Percentiles rank a stretch among this genome's conserved stretches.
Evolutionary conservation across 1,284 basidiomycete genomes (phyloP).

Genomic region (Lentinula novae-zelandiae): DNA sequence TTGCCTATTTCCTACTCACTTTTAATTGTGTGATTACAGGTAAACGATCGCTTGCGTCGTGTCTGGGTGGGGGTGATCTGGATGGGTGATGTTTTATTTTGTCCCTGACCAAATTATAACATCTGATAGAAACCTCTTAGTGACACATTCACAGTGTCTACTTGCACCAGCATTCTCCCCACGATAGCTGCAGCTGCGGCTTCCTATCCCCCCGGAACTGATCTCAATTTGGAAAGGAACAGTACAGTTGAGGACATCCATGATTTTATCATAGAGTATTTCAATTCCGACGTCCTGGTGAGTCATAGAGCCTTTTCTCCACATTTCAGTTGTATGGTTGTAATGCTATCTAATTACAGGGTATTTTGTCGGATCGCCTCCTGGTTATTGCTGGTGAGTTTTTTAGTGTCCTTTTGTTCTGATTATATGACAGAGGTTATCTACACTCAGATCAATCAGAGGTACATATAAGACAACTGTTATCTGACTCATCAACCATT

Average conservation of each 20-base stretch:
- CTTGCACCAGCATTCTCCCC: constrained; percentile 48
- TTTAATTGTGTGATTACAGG: constrained; percentile 34
- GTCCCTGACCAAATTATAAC: no score
- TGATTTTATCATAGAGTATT: constrained; percentile 81
- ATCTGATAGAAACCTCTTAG: constrained; percentile 25
- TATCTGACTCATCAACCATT: background rate
- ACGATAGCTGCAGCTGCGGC: constrained; percentile 46
- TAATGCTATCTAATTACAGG: constrained; percentile 33
- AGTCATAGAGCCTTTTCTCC: constrained; percentile 14
- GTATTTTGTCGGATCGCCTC: constrained; percentile 64
- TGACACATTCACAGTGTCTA: constrained; percentile 34
- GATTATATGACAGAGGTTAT: background rate
- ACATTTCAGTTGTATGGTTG: background rate
- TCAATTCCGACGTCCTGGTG: constrained; percentile 75
- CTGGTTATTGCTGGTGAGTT: constrained; percentile 67
- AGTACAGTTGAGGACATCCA: constrained; percentile 73
- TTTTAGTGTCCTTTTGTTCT: background rate
- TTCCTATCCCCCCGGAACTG: constrained; percentile 40
- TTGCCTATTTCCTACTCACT: background rate
- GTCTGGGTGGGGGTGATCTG: constrained; percentile 62
- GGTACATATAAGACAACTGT: constrained; percentile 29
- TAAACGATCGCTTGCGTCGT: constrained; percentile 59
- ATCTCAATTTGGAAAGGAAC: constrained; percentile 45
- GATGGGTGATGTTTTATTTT: constrained; percentile 48
- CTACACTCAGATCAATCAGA: constrained; percentile 58